Base-by-base conservation (phyloP, 305 asterid genomes). In the Ruellia speciosa region DNA sequence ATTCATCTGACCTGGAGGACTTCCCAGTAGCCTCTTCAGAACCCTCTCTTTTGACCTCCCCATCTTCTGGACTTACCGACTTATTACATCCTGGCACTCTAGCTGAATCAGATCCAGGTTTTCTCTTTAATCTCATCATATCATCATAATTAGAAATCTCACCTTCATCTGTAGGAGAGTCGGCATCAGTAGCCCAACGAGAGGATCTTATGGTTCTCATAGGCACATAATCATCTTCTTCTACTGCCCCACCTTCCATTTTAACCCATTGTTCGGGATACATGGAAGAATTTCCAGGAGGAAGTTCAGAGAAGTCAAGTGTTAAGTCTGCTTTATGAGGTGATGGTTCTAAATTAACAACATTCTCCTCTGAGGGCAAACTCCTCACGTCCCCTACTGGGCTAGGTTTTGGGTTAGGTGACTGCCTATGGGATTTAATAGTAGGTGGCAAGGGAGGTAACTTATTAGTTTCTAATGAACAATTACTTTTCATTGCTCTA, bases 121-220 rank as follows among this genome's bases (percentile, higher is more conserved):
- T 72, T 60, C 64, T 75, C 74, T 60, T 77, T 52, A 45, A 43
- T 63, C 60, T 73, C 8, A 13, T 56, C 55, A 28, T 66, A 61
- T 68, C 81, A 61, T 72, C 86, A 56, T 77, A 73, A 66, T 77
- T 85, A 53, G 77, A 79, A 52, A 85, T 75, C 67, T 74, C 88
- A 64, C 85, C 94, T 75, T 90, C 90, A 37, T 80, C 94, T 55
- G 82, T 77, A 14, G 96, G 93, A 1, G 92, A 85, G 60, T 75
- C 80, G 34, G 80, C 86, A 49, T 85, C 81, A 64, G 78, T 76
- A 8, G 87, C 96, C 97, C 97, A 90, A 13, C 97, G 81, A 53
- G 96, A 90, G 33, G 86, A 73, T 60, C 69, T 78, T 74, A 90
- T 87, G 41, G 75, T 77, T 45, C 77, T 74, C 6, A 73, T 55